A percentile compares a stretch with the other conserved stretches of the same genome.
phyloP scores from a whole-genome alignment of 2,329 filamentous ascomycete genomes.

The Akanthomyces uredinophilus region DNA sequence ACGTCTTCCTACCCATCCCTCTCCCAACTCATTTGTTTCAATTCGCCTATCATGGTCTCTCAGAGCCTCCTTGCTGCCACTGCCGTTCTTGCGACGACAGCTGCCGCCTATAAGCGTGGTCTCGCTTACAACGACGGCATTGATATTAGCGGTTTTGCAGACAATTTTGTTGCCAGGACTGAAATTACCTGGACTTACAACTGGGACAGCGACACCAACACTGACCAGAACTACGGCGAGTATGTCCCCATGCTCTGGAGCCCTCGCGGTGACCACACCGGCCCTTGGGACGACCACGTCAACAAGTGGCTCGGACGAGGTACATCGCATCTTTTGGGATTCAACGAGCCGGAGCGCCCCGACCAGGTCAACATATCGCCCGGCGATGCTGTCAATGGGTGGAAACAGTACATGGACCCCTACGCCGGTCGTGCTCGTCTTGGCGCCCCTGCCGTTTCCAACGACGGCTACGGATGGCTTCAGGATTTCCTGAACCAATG shows the following conservation, averaged over 20 bases:
- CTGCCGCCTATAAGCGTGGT: conserved; percentile 46
- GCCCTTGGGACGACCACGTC: conserved; percentile 16
- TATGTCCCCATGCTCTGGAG: conserved; percentile 23
- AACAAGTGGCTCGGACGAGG: conserved; percentile 16
- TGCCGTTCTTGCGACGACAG: conserved; percentile 34
- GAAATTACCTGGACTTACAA: conserved; percentile 23
- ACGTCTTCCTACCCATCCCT: not conserved
- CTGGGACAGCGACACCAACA: conserved; percentile 21
- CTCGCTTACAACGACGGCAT: conserved; percentile 38
- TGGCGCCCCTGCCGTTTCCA: conserved; percentile 43
- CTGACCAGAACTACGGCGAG: conserved; percentile 18
- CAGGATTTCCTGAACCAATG: conserved; percentile 36
- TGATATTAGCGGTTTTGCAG: conserved; percentile 19
- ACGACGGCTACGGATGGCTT: conserved; percentile 39
- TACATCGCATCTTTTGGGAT: conserved; percentile 20
- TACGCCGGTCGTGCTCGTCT: conserved; percentile 38
- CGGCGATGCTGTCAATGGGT: conserved; percentile 33
- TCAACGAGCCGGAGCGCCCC: conserved; percentile 22
- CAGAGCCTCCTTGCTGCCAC: not conserved
- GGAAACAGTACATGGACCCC: conserved; percentile 38
- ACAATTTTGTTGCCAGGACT: not conserved
- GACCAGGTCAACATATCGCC: conserved; percentile 23
- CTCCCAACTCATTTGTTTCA: not conserved
- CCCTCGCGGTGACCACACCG: conserved; percentile 15
- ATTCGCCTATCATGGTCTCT: not conserved